Evolutionary conservation across 352 stramenopile species (phyloP).

Genomic region (Elongisporangium anandrum): DNA sequence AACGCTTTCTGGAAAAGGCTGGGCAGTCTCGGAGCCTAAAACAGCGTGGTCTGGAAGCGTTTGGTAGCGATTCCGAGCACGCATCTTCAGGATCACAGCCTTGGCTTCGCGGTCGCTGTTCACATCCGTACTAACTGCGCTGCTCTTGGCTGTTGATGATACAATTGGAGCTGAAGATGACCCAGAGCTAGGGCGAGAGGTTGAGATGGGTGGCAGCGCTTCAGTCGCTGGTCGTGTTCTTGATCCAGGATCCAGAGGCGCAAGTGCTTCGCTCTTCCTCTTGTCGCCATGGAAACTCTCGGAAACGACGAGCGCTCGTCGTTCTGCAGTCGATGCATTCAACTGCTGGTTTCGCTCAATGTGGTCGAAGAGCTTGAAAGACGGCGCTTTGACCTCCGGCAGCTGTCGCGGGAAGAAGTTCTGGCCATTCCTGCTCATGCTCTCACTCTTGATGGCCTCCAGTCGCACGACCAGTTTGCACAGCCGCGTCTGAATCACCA

Average conservation of each 20-base stretch:
- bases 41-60: neutral
- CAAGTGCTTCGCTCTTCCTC: constrained; percentile 15
- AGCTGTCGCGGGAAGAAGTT: constrained; percentile 26
- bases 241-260: constrained; percentile 7
- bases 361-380: constrained; percentile 51
- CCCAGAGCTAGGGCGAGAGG: constrained; percentile 3
- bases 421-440: neutral
- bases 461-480: constrained; percentile 39
- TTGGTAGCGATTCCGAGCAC: constrained; percentile 13
- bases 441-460: constrained; percentile 18
- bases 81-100: constrained; percentile 34
- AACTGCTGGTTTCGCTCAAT: constrained; percentile 22
- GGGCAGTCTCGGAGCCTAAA: constrained; percentile 1
- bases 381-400: constrained; percentile 31
- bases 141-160: constrained; percentile 2
- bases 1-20: constrained; percentile 23
- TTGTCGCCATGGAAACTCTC: constrained; percentile 30
- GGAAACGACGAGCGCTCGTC: constrained; percentile 7
- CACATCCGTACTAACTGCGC: constrained; percentile 11
- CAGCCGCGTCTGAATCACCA: constrained; percentile 55
- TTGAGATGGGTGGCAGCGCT: constrained; percentile 8
- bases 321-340: constrained; percentile 1
- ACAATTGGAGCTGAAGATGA: constrained; percentile 4
- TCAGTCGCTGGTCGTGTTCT: neutral
- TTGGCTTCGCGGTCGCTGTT: constrained; percentile 23